Base-by-base conservation (phyloP, 768 basidiomycete genomes). In the Porpolomopsis calyptriformis region DNA sequence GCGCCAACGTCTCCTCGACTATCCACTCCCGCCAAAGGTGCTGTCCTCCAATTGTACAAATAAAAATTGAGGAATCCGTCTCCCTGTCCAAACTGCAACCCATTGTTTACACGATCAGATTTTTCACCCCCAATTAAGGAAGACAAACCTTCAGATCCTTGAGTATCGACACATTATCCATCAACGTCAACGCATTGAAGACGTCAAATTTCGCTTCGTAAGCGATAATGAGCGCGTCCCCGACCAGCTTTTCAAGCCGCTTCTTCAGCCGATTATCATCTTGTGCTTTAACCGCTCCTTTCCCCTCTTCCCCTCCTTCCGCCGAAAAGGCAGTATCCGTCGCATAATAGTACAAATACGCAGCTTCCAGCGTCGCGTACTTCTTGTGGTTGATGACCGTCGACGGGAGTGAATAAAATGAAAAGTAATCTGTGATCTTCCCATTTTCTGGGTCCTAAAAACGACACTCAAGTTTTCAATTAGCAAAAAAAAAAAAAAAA, bases 261-360 rank as follows among this genome's bases (percentile, higher is more conserved):
- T 72, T 71, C 61, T 82, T 84, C 45, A 96, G 61, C 22, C 61
- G 65, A 20, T 68, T 75, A 36, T 77, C 74, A n/a, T 73, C 73
- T 43, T 87, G n/a, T n/a, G n/a, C n/a, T n/a, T n/a, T n/a, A n/a
- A n/a, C n/a, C n/a, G n/a, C n/a, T n/a, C n/a, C n/a, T n/a, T n/a
- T n/a, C n/a, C n/a, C n/a, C n/a, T n/a, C n/a, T n/a, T n/a, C n/a
- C n/a, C n/a, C 80, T 25, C 75, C 72, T 6, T 67, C 75, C 16
- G 73, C 69, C 43, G 73, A 60, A 51, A 90, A 81, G 2, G 80
- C 85, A 4, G 69, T 72, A 42, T 85, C 82, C 5, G 85, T 83
- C 16, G 90, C 96, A 57, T 98, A 98, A 66, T 97, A 98, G 64
- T 78, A 98, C 19, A 97, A 71, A 64, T 98, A 99, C 9, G 90